These are phyloP conservation scores for Musa acuminata DNA, from an alignment of 176 grass and related monocot genomes.

Conservation along the genomic window DNA sequence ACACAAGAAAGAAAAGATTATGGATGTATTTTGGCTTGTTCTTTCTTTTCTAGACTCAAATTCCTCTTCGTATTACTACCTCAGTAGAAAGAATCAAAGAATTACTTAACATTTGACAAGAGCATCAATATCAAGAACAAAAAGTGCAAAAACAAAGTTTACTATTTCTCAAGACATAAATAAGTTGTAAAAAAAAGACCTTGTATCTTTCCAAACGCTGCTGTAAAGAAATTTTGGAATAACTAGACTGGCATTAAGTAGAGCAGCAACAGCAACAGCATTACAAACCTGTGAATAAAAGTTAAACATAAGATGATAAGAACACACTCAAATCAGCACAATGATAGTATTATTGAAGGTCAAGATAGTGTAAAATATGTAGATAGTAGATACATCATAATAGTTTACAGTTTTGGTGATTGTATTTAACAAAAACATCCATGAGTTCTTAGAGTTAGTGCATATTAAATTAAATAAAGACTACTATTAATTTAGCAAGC, in stretches of 20 bases:
- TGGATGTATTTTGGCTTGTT: no score
- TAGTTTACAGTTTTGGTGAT: no score
- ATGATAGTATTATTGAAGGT: no score
- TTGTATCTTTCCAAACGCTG: conserved; percentile 90
- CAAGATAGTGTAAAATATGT: conserved; percentile 5
- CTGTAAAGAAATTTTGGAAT: conserved; percentile 74
- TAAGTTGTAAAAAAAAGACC: conserved; percentile 26
- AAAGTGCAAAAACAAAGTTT: neutral
- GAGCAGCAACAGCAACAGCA: conserved; percentile 59
- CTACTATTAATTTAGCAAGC: no score
- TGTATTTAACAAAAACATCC: no score
- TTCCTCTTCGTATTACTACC: no score
- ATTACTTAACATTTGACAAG: neutral
- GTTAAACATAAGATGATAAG: neutral
- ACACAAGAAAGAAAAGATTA: neutral
- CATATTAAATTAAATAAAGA: no score
- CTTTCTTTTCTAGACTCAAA: no score
- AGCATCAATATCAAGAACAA: no score
- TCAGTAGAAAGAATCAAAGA: neutral
- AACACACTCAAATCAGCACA: no score
- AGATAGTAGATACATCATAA: no score
- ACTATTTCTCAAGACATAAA: neutral
- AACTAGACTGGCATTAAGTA: conserved; percentile 73
- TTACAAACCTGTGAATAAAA: conserved; percentile 58
- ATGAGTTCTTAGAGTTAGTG: no score